A percentile compares a stretch with the other conserved stretches of the same genome.
phyloP scores from a whole-genome alignment of 768 basidiomycete genomes.

The Collybia mongolica region DNA sequence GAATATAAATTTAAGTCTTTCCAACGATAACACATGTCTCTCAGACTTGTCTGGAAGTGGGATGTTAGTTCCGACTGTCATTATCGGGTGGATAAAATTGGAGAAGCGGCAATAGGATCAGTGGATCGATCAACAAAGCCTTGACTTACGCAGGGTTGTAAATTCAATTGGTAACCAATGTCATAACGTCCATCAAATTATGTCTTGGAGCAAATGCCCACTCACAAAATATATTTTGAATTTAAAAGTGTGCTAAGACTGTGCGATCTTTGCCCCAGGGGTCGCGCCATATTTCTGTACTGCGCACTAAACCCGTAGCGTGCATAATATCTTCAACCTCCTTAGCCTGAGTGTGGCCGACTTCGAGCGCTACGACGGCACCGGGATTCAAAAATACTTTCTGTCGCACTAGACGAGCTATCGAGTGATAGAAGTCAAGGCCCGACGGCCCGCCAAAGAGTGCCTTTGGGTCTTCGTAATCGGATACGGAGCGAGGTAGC shows the following conservation, averaged over 20 bases:
- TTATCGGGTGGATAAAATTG: too few relatives aligned
- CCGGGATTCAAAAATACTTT: constrained; percentile 49
- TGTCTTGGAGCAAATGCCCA: too few relatives aligned
- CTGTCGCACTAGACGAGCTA: constrained; percentile 57
- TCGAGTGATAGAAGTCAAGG: constrained; percentile 68
- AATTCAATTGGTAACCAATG: too few relatives aligned
- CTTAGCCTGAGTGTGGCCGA: constrained; percentile 71
- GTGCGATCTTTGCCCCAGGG: constrained; percentile 77
- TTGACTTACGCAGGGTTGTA: too few relatives aligned
- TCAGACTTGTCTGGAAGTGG: too few relatives aligned
- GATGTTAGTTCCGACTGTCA: too few relatives aligned
- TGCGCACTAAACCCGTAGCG: constrained; percentile 39
- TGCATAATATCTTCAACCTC: constrained; percentile 60
- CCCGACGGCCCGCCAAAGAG: constrained; percentile 71
- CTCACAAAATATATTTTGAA: too few relatives aligned
- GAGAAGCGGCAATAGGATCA: too few relatives aligned
- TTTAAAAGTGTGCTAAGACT: constrained; percentile 51
- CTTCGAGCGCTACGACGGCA: constrained; percentile 73
- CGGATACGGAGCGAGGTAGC: constrained; percentile 67
- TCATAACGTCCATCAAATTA: too few relatives aligned
- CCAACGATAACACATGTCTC: too few relatives aligned
- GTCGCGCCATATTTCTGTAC: constrained; percentile 74
- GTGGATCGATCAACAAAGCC: too few relatives aligned
- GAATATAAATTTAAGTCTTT: too few relatives aligned
- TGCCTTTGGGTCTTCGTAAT: constrained; percentile 80